These are phyloP conservation scores for Pythium aristosporum DNA, from an alignment of 352 stramenopile species.

Conservation along the genomic window DNA sequence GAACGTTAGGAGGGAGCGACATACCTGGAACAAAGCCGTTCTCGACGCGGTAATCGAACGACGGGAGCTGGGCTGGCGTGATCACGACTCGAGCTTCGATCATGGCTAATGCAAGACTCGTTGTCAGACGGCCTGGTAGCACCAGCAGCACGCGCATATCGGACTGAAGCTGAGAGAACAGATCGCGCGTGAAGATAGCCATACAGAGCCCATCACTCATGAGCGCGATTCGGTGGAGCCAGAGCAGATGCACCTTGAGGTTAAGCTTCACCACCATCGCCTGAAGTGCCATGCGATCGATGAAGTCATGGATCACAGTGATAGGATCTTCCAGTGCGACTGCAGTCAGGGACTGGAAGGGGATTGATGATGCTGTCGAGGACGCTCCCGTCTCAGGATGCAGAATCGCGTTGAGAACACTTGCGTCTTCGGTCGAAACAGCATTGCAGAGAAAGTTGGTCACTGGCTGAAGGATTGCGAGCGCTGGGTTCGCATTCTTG, in stretches of 20 bases:
- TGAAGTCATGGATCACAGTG: slow-evolving; percentile 31
- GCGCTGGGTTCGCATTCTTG: neutral
- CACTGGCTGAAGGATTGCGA: slow-evolving; percentile 10
- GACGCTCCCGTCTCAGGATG: neutral
- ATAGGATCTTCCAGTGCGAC: slow-evolving; percentile 45
- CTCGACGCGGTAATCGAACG: slow-evolving; percentile 51
- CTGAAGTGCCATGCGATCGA: slow-evolving; percentile 47
- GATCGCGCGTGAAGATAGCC: slow-evolving; percentile 65
- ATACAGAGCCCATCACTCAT: slow-evolving; percentile 77
- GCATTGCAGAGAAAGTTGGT: slow-evolving; percentile 16
- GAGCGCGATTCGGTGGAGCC: slow-evolving; percentile 64
- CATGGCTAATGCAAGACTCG: slow-evolving; percentile 55
- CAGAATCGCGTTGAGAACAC: slow-evolving; percentile 4
- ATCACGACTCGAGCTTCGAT: slow-evolving; percentile 39
- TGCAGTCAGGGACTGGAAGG: slow-evolving; percentile 46
- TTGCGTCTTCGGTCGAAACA: slow-evolving; percentile 6
- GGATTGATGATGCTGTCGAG: slow-evolving; percentile 1
- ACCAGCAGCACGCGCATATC: slow-evolving; percentile 46
- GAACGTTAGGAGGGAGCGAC: neutral
- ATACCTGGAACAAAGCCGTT: slow-evolving; percentile 42
- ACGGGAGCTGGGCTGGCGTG: slow-evolving; percentile 26
- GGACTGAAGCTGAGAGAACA: slow-evolving; percentile 45
- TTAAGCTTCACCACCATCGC: slow-evolving; percentile 44
- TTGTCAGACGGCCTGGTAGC: slow-evolving; percentile 43
- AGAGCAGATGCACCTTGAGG: slow-evolving; percentile 49